A percentile compares a stretch with the other conserved stretches of the same genome.
phyloP scores from a whole-genome alignment of 208 protist genomes.

The Acanthamoeba rhysodes region DNA sequence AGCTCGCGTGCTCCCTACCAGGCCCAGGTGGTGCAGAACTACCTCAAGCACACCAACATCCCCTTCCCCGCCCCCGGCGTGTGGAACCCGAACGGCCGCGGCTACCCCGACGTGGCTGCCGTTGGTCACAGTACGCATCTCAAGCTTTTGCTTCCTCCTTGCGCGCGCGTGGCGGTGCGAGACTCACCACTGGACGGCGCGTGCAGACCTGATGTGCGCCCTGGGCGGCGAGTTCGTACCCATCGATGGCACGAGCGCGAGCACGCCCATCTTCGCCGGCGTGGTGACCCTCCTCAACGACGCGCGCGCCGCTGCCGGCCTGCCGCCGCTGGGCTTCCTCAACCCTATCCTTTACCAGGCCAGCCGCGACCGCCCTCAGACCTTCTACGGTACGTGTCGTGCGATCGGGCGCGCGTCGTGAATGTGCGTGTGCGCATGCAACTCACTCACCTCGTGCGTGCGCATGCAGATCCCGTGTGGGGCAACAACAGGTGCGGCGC shows the following conservation, averaged over 20 bases:
- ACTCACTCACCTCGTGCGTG: not conserved
- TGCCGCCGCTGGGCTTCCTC: constrained; percentile 57
- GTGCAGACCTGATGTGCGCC: constrained; percentile 72
- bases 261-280: constrained; percentile 78
- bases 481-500: constrained; percentile 37
- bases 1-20: constrained; percentile 66
- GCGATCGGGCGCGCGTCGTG: not conserved
- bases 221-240: not conserved
- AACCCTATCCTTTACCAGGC: constrained; percentile 55
- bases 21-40: constrained; percentile 39
- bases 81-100: constrained; percentile 78
- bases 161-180: not conserved
- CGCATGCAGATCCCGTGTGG: not conserved
- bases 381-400: constrained; percentile 35
- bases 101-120: constrained; percentile 82
- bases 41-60: constrained; percentile 50
- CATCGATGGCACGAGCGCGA: constrained; percentile 81
- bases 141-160: not conserved
- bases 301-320: not conserved
- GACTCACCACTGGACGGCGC: no score
- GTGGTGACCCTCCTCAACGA: constrained; percentile 79
- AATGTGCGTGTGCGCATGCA: not conserved
- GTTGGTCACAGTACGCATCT: constrained; percentile 3
- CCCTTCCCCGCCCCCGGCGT: constrained; percentile 30
- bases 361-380: constrained; percentile 24